A percentile compares a stretch with the other conserved stretches of the same genome.
Evolutionary conservation across 1,284 basidiomycete species (phyloP).

Genomic region (Austroboletus niveus): DNA sequence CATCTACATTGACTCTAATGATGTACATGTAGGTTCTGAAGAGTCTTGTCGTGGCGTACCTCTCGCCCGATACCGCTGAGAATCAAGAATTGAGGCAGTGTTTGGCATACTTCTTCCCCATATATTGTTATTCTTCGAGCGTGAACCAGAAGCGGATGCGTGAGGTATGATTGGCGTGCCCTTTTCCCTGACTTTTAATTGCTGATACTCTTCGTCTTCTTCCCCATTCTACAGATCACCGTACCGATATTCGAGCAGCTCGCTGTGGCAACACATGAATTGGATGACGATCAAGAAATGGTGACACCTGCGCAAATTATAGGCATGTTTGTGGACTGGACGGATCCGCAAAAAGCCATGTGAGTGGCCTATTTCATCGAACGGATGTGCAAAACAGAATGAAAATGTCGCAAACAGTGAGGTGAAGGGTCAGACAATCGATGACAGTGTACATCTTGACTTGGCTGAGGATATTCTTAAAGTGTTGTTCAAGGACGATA

Average conservation of each 20-base stretch:
- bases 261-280: slow-evolving; percentile 64
- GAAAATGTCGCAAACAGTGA: slow-evolving; percentile 30
- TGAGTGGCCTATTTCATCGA: slow-evolving; percentile 38
- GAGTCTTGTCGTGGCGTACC: slow-evolving; percentile 79
- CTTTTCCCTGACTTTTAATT: too few relatives aligned
- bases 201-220: too few relatives aligned
- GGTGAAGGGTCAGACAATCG: slow-evolving; percentile 38
- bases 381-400: neutral
- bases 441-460: slow-evolving; percentile 71
- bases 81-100: slow-evolving; percentile 92
- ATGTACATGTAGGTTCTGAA: slow-evolving; percentile 61
- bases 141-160: slow-evolving; percentile 80
- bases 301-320: slow-evolving; percentile 80
- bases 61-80: slow-evolving; percentile 81
- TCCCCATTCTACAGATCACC: slow-evolving; percentile 29
- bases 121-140: slow-evolving; percentile 86
- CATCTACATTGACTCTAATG: neutral
- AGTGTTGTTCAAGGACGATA: slow-evolving; percentile 48
- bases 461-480: slow-evolving; percentile 76
- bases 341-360: slow-evolving; percentile 81
- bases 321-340: slow-evolving; percentile 90
- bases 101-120: slow-evolving; percentile 93
- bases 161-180: slow-evolving; percentile 46
- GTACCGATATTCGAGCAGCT: slow-evolving; percentile 74
- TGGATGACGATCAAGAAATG: slow-evolving; percentile 79